Conservation (phyloP, 768 basidiomycete genomes). For the Tephrocybe rancida region DNA sequence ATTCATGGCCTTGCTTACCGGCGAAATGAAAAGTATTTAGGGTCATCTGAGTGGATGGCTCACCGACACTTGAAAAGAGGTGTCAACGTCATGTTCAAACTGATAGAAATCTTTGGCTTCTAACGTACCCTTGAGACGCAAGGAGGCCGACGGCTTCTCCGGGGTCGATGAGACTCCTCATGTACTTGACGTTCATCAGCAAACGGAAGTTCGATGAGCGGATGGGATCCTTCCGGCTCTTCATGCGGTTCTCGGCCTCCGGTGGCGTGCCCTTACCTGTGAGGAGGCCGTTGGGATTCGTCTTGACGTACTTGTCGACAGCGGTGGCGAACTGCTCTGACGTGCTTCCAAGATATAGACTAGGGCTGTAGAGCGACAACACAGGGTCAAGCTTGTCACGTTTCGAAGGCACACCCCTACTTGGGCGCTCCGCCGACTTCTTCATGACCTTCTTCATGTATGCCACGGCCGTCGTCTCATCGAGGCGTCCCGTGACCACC, state of each 20-base stretch:
- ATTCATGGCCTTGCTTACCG: constrained; percentile 43
- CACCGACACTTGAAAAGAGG: constrained; percentile 74
- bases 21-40: constrained; percentile 99
- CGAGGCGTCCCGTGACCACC: constrained; percentile 55
- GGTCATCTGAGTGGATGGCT: constrained; percentile 99
- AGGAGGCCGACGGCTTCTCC: constrained; percentile 98
- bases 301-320: constrained; percentile 75
- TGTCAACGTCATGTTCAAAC: neutral
- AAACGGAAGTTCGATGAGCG: constrained; percentile 66
- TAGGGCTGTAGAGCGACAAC: constrained; percentile 77
- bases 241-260: constrained; percentile 26
- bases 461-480: constrained; percentile 64
- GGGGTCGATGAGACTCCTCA: constrained; percentile 92
- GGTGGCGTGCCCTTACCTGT: constrained; percentile 38
- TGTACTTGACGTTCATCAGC: constrained; percentile 90
- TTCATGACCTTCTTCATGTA: constrained; percentile 94
- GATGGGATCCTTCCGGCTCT: constrained; percentile 48
- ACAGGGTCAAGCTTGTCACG: constrained; percentile 70
- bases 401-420: constrained; percentile 44
- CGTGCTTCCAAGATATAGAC: constrained; percentile 81
- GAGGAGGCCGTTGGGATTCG: constrained; percentile 60
- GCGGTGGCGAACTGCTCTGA: constrained; percentile 90
- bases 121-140: constrained; percentile 90
- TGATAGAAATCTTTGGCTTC: neutral
- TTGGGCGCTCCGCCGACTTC: constrained; percentile 51